phyloP scores from a whole-genome alignment of 805 yeast species.

The Saturnispora ahearnii region DNA sequence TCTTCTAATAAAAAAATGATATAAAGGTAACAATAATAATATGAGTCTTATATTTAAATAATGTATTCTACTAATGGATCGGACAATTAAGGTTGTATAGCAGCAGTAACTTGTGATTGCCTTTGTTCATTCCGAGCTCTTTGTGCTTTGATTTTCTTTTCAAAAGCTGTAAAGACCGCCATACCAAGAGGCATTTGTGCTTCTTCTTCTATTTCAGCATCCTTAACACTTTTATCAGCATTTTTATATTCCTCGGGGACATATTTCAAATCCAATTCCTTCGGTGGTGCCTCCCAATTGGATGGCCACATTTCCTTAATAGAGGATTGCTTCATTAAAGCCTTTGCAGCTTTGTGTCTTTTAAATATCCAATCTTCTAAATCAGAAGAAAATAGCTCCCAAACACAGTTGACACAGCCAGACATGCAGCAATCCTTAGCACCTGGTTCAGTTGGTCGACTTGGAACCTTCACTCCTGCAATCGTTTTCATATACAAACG shows the following conservation, averaged over 20 bases:
- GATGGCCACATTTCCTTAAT: slow-evolving; percentile 50
- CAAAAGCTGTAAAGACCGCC: slow-evolving; percentile 77
- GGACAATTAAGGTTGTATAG: background rate
- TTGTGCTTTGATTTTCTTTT: slow-evolving; percentile 44
- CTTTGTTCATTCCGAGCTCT: background rate
- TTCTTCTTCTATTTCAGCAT: slow-evolving; percentile 28
- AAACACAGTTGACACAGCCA: slow-evolving; percentile 94
- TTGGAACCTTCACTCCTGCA: slow-evolving; percentile 72
- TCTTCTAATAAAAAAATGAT: background rate
- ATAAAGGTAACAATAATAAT: background rate
- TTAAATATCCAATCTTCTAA: slow-evolving; percentile 66
- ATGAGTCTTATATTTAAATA: background rate
- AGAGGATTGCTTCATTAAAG: slow-evolving; percentile 22
- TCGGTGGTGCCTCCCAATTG: slow-evolving; percentile 51
- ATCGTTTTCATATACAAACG: slow-evolving; percentile 27
- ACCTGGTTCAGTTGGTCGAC: slow-evolving; percentile 82
- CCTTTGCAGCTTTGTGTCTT: slow-evolving; percentile 48
- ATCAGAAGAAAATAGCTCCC: slow-evolving; percentile 90
- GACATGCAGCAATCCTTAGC: slow-evolving; percentile 81
- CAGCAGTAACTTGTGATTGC: background rate
- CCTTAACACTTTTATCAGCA: background rate
- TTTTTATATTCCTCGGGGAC: slow-evolving; percentile 32
- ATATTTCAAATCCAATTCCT: slow-evolving; percentile 32
- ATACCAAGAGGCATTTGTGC: slow-evolving; percentile 63
- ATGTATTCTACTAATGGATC: background rate